These are phyloP conservation scores for Penicillium sp. DNA, from an alignment of 2,329 filamentous ascomycete genomes.

Conservation along the genomic window DNA sequence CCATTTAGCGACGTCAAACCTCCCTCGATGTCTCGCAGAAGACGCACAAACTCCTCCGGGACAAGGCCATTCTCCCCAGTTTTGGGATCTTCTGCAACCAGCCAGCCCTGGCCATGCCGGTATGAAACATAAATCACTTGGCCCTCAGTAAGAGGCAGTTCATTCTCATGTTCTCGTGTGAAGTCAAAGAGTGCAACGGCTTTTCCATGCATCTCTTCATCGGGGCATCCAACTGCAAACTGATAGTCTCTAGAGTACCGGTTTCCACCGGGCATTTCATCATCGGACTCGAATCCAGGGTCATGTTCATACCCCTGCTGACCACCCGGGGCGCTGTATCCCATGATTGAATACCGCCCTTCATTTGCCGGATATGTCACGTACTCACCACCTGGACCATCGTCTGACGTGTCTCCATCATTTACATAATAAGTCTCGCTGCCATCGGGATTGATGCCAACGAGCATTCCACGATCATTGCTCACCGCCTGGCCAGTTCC, in stretches of 20 bases:
- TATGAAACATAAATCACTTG: constrained; percentile 97
- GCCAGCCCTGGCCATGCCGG: constrained; percentile 92
- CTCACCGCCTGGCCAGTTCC: constrained; percentile 42
- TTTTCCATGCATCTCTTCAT: constrained; percentile 97
- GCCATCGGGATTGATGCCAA: constrained; percentile 65
- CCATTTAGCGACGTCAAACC: constrained; percentile 70
- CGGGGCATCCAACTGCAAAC: constrained; percentile 89
- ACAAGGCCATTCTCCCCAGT: constrained; percentile 92
- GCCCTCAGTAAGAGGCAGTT: constrained; percentile 85
- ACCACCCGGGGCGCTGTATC: constrained; percentile 41
- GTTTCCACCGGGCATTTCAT: constrained; percentile 57
- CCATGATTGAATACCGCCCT: constrained; percentile 53
- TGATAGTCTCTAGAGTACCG: constrained; percentile 89
- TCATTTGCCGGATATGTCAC: constrained; percentile 72
- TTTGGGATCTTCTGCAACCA: constrained; percentile 93
- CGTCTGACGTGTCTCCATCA: constrained; percentile 57
- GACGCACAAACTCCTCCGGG: constrained; percentile 90
- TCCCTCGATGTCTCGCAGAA: constrained; percentile 89
- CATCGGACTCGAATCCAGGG: constrained; percentile 40
- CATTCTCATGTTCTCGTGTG: constrained; percentile 91
- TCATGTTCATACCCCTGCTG: constrained; percentile 37
- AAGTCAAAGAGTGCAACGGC: constrained; percentile 96
- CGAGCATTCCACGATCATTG: constrained; percentile 63
- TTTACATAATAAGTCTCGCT: constrained; percentile 72
- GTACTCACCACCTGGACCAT: constrained; percentile 75